Percentiles rank a stretch among this genome's conserved stretches.
phyloP scores from a whole-genome alignment of 2,329 filamentous ascomycete genomes.

The Alternaria atra region DNA sequence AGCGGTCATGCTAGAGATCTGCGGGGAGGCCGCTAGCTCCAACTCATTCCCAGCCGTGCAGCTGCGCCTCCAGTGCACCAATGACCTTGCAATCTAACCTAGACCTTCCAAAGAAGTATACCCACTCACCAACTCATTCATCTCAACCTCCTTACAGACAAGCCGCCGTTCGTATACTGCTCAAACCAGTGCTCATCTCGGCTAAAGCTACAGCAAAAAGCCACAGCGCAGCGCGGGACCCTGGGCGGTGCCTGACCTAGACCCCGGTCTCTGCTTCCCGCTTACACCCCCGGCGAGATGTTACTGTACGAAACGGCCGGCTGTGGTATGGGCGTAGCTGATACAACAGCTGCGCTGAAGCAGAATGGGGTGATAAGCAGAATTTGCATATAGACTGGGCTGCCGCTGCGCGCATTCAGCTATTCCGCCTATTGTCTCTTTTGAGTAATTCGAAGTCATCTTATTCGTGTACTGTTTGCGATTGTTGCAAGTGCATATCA shows the following conservation, averaged over 20 bases:
- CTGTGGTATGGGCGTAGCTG: constrained; percentile 16
- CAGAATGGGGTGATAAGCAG: background rate
- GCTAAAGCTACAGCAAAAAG: constrained; percentile 5
- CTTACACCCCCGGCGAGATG: constrained; percentile 7
- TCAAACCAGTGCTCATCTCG: background rate
- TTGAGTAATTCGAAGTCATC: background rate
- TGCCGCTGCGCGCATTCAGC: background rate
- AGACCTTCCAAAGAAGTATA: background rate
- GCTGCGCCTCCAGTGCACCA: constrained; percentile 2
- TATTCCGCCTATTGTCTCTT: background rate
- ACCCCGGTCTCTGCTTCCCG: constrained; percentile 3
- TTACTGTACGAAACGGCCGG: constrained; percentile 11
- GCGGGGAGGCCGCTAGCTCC: background rate
- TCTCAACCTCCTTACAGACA: constrained; percentile 1
- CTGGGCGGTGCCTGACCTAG: background rate
- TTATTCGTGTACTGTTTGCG: background rate
- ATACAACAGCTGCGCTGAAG: constrained; percentile 8
- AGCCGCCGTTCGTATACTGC: background rate
- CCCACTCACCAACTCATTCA: background rate
- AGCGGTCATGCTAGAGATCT: background rate
- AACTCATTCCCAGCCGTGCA: background rate
- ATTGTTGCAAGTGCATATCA: background rate
- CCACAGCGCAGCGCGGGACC: background rate
- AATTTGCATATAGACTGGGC: background rate
- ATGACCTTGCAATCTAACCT: background rate